These are phyloP conservation scores for Microdochium paspali DNA, from an alignment of 2,329 filamentous ascomycete genomes.

Conservation along the genomic window DNA sequence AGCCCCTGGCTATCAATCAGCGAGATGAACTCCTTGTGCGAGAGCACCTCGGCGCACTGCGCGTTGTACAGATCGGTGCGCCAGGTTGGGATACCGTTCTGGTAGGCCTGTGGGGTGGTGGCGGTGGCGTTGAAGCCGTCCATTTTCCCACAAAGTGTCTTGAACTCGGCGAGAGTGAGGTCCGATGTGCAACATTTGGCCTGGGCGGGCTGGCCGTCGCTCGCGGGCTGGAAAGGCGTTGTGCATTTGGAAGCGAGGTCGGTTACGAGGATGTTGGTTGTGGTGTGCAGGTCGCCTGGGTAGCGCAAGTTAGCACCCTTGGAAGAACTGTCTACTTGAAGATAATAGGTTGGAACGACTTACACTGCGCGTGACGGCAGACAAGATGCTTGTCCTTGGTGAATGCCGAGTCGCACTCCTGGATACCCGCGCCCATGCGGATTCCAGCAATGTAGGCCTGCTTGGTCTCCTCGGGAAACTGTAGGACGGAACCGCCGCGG, in stretches of 20 bases:
- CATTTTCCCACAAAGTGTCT: constrained; percentile 61
- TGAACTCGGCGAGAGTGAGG: constrained; percentile 59
- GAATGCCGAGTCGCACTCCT: constrained; percentile 39
- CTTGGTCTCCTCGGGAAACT: constrained; percentile 33
- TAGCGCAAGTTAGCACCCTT: background rate
- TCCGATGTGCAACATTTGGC: constrained; percentile 66
- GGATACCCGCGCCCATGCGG: constrained; percentile 34
- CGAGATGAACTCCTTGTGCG: constrained; percentile 52
- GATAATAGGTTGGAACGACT: too few species aligned
- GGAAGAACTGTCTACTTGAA: too few species aligned
- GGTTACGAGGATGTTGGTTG: constrained; percentile 49
- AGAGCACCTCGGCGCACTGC: constrained; percentile 49
- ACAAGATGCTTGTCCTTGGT: constrained; percentile 34
- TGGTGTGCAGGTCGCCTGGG: background rate
- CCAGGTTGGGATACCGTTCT: constrained; percentile 49
- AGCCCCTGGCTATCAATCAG: constrained; percentile 48
- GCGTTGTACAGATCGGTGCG: constrained; percentile 57
- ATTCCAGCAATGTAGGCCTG: constrained; percentile 30
- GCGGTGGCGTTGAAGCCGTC: constrained; percentile 52
- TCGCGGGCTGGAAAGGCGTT: constrained; percentile 47
- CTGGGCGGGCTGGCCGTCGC: constrained; percentile 37
- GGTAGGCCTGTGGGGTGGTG: constrained; percentile 46
- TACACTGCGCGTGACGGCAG: constrained; percentile 35
- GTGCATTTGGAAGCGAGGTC: constrained; percentile 53
- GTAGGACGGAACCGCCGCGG: constrained; percentile 29